Evolutionary conservation across 2,329 filamentous ascomycete species (phyloP), one percentile per base, ranked within the genome.

Genomic region (Aspergillus caelatus): DNA sequence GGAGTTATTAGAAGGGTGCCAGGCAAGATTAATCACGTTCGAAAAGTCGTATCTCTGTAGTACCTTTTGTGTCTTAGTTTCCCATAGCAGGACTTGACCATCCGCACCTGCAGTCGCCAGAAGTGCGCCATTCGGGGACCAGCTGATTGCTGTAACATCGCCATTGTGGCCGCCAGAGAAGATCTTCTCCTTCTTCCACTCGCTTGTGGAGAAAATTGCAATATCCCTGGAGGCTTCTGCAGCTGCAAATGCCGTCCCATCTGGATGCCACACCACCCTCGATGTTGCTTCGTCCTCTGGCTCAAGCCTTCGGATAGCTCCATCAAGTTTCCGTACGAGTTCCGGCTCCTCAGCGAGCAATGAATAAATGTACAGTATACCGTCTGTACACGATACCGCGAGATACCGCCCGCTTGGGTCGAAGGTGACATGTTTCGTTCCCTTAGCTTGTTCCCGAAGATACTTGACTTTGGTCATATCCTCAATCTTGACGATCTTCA

Each of bases 61-160:
- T 39, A 96, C 85, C 57, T 87, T 91, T 77, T 97, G 94, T 1
- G 91, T 92, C 77, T 91, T 93, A 1, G 92, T 90, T 73, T 97
- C 93, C 95, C 96, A 99, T 3, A 99, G 82, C 54, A 82, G 64
- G 52, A 83, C 75, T 63, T 79, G 72, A 23, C 85, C 81, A 66
- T 82, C 79, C 39, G 82, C 78, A n/a, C 82, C 84, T 5, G 85
- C 84, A 21, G 84, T 86, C 19, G 89, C 93, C 26, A 99, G 83
- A 71, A 99, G 83, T 1, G 94, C 92, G 45, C 95, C 95, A 74
- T 99, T 99, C 1, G 93, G 93, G 16, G 94, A 97, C 95, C 95
- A 99, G 41, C 91, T 89, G 41, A 96, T 80, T 2, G 94, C 91
- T 0, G 93, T 97, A 63, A 99, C 90, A 68, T 96, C 91, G 21